Conservation (phyloP, 805 yeast genomes). For the Metschnikowia aberdeeniae region DNA sequence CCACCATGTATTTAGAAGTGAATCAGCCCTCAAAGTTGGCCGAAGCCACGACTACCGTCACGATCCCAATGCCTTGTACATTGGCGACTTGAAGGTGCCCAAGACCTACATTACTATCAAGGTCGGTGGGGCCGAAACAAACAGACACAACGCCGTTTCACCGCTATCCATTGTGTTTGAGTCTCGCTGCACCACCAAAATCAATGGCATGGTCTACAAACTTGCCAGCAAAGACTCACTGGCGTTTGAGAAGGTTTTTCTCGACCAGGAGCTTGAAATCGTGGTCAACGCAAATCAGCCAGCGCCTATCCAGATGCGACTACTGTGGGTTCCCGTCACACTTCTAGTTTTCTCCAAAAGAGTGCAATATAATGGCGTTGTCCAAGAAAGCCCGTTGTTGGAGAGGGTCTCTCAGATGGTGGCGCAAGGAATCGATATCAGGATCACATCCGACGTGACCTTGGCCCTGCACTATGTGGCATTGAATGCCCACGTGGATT, state of each 20-base stretch:
- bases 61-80: slow-evolving; percentile 20
- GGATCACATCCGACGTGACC: slow-evolving; percentile 16
- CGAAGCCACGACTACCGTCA: slow-evolving; percentile 23
- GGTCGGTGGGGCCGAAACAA: slow-evolving; percentile 3
- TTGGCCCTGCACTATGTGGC: slow-evolving; percentile 25
- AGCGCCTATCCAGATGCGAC: slow-evolving; percentile 12
- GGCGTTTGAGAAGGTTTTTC: slow-evolving; percentile 9
- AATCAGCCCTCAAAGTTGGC: slow-evolving; percentile 21
- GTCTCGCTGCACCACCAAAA: slow-evolving; percentile 28
- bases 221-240: slow-evolving; percentile 14
- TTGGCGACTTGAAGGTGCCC: slow-evolving; percentile 29
- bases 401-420: slow-evolving; percentile 9
- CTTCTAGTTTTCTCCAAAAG: slow-evolving; percentile 13
- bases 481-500: slow-evolving; percentile 10
- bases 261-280: slow-evolving; percentile 7
- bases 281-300: slow-evolving; percentile 17
- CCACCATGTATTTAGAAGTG: slow-evolving; percentile 10
- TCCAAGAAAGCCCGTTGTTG: slow-evolving; percentile 14
- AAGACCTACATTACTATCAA: slow-evolving; percentile 25
- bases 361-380: slow-evolving; percentile 11
- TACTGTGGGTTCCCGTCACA: slow-evolving; percentile 23
- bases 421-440: slow-evolving; percentile 16
- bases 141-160: slow-evolving; percentile 9
- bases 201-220: slow-evolving; percentile 24
- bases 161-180: slow-evolving; percentile 22